A percentile compares a stretch with the other conserved stretches of the same genome.
These are phyloP conservation scores for Claviceps spartinae DNA, from an alignment of 2,329 filamentous ascomycete species.

Conservation along the genomic window DNA sequence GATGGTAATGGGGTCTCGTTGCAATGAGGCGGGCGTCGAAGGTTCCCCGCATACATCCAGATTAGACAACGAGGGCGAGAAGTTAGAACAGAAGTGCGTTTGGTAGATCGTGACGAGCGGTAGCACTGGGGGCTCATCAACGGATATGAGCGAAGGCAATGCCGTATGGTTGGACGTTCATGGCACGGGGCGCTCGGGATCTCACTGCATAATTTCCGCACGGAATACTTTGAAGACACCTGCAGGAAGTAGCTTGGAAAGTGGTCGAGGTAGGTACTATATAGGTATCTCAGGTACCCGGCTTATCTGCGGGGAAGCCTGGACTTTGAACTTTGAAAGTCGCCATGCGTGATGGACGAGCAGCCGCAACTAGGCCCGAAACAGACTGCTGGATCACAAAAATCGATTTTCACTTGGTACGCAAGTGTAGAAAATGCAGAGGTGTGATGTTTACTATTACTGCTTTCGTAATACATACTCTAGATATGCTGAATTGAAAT, in stretches of 20 bases:
- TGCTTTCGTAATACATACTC: too few species aligned
- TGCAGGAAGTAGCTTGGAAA: rapidly evolving
- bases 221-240: too few species aligned
- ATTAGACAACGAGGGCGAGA: background rate
- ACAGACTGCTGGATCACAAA: background rate
- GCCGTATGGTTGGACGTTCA: background rate
- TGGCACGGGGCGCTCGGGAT: background rate
- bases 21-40: background rate
- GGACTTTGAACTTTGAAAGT: too few species aligned
- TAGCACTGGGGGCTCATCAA: background rate
- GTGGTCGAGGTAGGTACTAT: too few species aligned
- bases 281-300: too few species aligned
- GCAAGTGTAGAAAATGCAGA: too few species aligned
- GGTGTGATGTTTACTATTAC: too few species aligned
- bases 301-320: too few species aligned
- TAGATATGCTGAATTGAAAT: too few species aligned
- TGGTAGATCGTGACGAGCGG: background rate
- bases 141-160: background rate
- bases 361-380: background rate
- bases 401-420: too few species aligned
- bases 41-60: too few species aligned
- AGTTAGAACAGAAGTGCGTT: background rate
- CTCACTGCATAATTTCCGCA: background rate
- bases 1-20: background rate
- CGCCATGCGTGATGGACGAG: background rate